Evolutionary conservation across 768 basidiomycete genomes (phyloP), one percentile per base, ranked within the genome.

Genomic region (Podaxis carcinomalis): DNA sequence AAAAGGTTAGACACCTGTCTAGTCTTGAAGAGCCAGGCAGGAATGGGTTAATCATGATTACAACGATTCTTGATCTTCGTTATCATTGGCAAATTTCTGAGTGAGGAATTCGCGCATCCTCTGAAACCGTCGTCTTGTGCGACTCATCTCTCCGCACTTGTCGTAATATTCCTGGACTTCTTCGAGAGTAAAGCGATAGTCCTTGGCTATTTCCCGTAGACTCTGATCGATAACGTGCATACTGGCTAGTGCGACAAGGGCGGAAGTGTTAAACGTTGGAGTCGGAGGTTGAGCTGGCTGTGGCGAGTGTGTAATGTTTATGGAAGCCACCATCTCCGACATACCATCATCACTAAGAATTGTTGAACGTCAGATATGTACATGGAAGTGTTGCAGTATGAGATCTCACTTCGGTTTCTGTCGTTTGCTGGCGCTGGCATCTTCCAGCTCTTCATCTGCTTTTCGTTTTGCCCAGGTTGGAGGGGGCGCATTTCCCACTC

Each of bases 91-190:
- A 61, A 83, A 80, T 37, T 68, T 75, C 32, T 72, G 70, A 42
- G 71, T 66, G n/a, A 82, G 70, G 52, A 77, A 61, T 50, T 81
- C 77, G 25, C 90, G 81, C 87, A 92, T 89, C 65, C 72, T 81
- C 65, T 82, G 82, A 69, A 93, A 92, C 35, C 88, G 80, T 23
- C 63, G 71, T 64, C 82, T 80, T 9, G 91, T 91, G 51, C 80
- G 79, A 37, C 78, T 80, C 80, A 90, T 83, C 65, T 91, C 89
- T 13, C 87, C 86, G 61, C 81, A 87, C 63, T 79, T 83, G 67
- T 90, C 87, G 63, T 91, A 91, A 69, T 84, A 90, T 67, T 88
- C 89, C 67, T 87, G 82, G 13, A 93, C 90, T 72, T 93, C 91
- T 63, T 87, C 86, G 0, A 84, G 69, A 0, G 89, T 89, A 69